Conservation (phyloP, 2,329 filamentous ascomycete genomes). For the Xylariaceae sp. region DNA sequence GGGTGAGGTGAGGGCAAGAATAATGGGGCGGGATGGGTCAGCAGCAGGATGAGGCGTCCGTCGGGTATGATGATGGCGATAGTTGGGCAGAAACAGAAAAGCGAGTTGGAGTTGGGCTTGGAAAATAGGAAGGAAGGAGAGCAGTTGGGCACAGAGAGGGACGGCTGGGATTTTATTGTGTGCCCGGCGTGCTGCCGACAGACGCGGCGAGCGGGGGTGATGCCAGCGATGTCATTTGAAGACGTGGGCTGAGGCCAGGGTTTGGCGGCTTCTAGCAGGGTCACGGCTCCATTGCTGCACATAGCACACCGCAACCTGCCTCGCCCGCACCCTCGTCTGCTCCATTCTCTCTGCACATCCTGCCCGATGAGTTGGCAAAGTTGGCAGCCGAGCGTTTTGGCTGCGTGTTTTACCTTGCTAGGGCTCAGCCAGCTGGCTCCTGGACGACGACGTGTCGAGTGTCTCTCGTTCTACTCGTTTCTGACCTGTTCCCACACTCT, state of each 20-base stretch:
- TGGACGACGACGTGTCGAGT: too few species aligned
- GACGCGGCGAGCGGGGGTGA: slow-evolving; percentile 24
- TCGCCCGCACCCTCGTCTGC: too few species aligned
- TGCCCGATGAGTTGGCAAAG: too few species aligned
- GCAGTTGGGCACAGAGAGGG: slow-evolving; percentile 42
- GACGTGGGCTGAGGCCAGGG: slow-evolving; percentile 9
- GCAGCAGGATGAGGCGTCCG: slow-evolving; percentile 22
- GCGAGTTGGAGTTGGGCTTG: slow-evolving; percentile 35
- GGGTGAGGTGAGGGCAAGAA: slow-evolving; percentile 9
- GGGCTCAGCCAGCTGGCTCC: too few species aligned
- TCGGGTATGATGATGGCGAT: slow-evolving; percentile 20
- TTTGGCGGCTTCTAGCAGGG: slow-evolving; percentile 24
- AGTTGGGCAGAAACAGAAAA: slow-evolving; percentile 35
- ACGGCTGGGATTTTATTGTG: slow-evolving; percentile 50
- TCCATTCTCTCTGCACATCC: too few species aligned
- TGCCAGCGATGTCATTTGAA: slow-evolving; percentile 24
- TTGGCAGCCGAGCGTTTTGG: too few species aligned
- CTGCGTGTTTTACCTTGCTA: too few species aligned
- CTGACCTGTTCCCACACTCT: too few species aligned
- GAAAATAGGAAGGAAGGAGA: slow-evolving; percentile 33
- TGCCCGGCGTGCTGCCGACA: slow-evolving; percentile 23
- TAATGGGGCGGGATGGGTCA: slow-evolving; percentile 10
- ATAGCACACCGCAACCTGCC: too few species aligned
- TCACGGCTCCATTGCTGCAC: too few species aligned
- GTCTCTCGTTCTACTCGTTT: too few species aligned